Conservation (phyloP, 108 stramenopile genomes). For the Skeletonema grethae region DNA sequence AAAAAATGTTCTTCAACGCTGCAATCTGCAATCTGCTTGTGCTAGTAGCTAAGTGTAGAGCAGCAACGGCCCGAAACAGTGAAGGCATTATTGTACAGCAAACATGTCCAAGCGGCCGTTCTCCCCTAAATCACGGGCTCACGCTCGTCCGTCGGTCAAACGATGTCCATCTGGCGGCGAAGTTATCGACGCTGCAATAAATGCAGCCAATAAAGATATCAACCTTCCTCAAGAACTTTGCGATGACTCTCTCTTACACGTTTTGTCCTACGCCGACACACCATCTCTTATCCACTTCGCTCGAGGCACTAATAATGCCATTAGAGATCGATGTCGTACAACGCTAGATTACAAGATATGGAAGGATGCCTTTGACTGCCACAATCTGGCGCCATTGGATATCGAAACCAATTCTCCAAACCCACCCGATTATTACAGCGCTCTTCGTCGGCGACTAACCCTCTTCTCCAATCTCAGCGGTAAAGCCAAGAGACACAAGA, state of each 20-base stretch:
- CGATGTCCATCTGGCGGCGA: conserved; percentile 1
- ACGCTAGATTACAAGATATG: conserved; percentile 27
- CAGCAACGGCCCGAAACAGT: background rate
- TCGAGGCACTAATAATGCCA: conserved; percentile 8
- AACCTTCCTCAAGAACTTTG: conserved; percentile 23
- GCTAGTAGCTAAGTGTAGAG: no score
- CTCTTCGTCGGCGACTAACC: conserved; percentile 28
- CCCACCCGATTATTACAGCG: conserved; percentile 26
- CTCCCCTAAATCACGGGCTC: conserved; percentile 3
- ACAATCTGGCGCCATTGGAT: conserved; percentile 44
- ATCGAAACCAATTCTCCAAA: background rate
- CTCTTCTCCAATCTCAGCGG: conserved; percentile 41
- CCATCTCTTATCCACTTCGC: conserved; percentile 42
- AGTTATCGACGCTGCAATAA: background rate
- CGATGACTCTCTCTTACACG: conserved; percentile 45
- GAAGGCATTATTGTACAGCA: background rate
- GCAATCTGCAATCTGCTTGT: no score
- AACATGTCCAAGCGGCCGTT: conserved; percentile 2
- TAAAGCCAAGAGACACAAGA: background rate
- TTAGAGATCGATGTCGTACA: conserved; percentile 12
- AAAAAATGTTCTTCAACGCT: no score
- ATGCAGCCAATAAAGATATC: background rate
- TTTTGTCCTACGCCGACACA: conserved; percentile 49
- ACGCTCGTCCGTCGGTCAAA: background rate
- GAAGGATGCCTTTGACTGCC: conserved; percentile 38